Evolutionary conservation across 495 filamentous ascomycete genomes (phyloP).

Genomic region (Hypomontagnella monticulosa): DNA sequence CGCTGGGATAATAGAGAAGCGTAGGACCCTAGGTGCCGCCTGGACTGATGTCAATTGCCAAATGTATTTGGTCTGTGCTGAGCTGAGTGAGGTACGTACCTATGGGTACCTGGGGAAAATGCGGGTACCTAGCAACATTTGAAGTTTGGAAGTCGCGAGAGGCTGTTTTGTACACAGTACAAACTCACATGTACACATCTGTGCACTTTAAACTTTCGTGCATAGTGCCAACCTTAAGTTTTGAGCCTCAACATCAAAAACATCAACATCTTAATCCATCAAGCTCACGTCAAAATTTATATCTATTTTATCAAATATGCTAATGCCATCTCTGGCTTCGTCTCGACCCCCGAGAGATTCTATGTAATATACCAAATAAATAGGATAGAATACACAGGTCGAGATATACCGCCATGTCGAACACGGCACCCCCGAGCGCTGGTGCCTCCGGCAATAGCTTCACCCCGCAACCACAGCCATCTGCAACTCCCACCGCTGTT

Average conservation of each 20-base stretch:
- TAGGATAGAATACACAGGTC: not conserved
- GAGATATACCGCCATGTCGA: conserved; percentile 35
- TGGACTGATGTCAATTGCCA: too few species aligned
- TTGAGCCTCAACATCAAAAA: conserved; percentile 37
- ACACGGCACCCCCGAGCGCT: conserved; percentile 31
- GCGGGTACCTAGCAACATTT: too few species aligned
- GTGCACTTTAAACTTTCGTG: not conserved
- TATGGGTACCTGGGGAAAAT: not conserved
- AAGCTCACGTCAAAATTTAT: not conserved
- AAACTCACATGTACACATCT: not conserved
- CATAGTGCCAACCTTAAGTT: conserved; percentile 10
- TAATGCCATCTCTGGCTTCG: not conserved
- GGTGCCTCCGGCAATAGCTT: conserved; percentile 38
- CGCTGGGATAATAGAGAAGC: too few species aligned
- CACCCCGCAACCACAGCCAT: conserved; percentile 35
- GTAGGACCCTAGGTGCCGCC: too few species aligned
- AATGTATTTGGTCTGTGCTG: too few species aligned
- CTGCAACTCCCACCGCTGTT: conserved; percentile 36
- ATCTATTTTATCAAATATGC: conserved; percentile 3
- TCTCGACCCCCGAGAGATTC: not conserved
- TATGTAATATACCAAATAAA: not conserved
- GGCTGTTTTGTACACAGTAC: conserved; percentile 3
- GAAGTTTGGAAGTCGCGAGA: conserved; percentile 4
- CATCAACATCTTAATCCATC: not conserved
- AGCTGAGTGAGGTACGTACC: too few species aligned